phyloP scores from a whole-genome alignment of 2,329 filamentous ascomycete genomes.

The Fragosphaeria purpurea region DNA sequence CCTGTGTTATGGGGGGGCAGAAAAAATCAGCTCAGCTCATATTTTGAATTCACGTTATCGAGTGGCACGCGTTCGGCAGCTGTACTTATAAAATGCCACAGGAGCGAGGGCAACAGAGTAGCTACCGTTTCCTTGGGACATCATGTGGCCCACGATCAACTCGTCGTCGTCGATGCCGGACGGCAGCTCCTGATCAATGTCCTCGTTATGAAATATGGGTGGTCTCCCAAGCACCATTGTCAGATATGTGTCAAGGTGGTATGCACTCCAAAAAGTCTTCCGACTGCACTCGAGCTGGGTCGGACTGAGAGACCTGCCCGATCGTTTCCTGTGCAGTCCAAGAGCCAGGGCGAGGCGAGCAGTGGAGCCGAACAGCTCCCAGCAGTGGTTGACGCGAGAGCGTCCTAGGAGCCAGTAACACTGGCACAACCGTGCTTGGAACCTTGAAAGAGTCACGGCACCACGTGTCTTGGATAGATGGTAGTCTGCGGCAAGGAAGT shows the following conservation, averaged over 20 bases:
- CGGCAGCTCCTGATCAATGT: not conserved
- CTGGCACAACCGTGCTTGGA: not conserved
- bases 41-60: too few relatives aligned
- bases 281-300: not conserved
- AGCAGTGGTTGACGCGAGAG: not conserved
- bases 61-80: too few relatives aligned
- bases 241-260: not conserved
- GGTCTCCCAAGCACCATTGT: not conserved
- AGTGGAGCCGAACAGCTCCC: not conserved
- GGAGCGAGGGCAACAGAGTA: too few relatives aligned
- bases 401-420: not conserved
- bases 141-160: too few relatives aligned
- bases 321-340: not conserved
- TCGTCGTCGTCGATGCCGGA: not conserved
- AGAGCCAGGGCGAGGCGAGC: not conserved
- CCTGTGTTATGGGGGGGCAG: too few relatives aligned
- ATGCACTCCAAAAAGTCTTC: not conserved
- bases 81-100: too few relatives aligned
- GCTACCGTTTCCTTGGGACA: too few relatives aligned
- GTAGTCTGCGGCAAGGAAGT: not conserved
- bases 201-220: not conserved
- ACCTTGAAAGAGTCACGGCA: not conserved
- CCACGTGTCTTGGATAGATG: not conserved
- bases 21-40: too few relatives aligned
- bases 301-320: not conserved